Evolutionary conservation across 345 rosid genomes (phyloP).

Genomic region (Acer negundo): DNA sequence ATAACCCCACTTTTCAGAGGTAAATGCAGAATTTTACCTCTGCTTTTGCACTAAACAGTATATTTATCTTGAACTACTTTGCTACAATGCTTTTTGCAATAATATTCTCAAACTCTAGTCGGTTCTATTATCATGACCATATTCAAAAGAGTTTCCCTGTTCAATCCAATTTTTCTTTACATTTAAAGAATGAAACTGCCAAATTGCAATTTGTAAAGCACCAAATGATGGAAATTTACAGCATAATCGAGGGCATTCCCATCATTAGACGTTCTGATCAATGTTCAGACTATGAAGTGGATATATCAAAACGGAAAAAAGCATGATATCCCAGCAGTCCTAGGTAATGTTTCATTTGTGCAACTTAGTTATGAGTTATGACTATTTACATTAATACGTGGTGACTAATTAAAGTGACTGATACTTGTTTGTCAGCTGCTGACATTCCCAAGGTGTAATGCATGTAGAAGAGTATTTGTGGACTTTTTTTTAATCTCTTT

Average conservation of each 20-base stretch:
- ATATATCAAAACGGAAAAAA: not conserved
- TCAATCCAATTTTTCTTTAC: too few relatives aligned
- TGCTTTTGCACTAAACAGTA: not conserved
- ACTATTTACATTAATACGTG: not conserved
- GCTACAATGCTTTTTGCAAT: not conserved
- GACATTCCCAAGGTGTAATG: not conserved
- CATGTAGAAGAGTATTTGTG: not conserved
- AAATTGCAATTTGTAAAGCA: not conserved
- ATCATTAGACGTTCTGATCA: not conserved
- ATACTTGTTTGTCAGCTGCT: not conserved
- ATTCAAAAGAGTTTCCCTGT: too few relatives aligned
- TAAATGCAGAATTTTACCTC: conserved; percentile 4
- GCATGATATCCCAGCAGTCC: not conserved
- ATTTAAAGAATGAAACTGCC: not conserved
- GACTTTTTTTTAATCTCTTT: not conserved
- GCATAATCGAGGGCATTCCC: not conserved
- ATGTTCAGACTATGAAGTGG: not conserved
- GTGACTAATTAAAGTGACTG: not conserved
- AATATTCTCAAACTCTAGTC: not conserved
- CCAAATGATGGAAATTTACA: not conserved
- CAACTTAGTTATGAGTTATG: not conserved
- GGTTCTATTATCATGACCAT: not conserved
- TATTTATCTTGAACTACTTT: not conserved
- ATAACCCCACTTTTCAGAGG: not conserved
- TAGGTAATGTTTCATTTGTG: not conserved